phyloP scores from a whole-genome alignment of 176 grass and related monocot genomes.

The Saccharum officinarum region DNA sequence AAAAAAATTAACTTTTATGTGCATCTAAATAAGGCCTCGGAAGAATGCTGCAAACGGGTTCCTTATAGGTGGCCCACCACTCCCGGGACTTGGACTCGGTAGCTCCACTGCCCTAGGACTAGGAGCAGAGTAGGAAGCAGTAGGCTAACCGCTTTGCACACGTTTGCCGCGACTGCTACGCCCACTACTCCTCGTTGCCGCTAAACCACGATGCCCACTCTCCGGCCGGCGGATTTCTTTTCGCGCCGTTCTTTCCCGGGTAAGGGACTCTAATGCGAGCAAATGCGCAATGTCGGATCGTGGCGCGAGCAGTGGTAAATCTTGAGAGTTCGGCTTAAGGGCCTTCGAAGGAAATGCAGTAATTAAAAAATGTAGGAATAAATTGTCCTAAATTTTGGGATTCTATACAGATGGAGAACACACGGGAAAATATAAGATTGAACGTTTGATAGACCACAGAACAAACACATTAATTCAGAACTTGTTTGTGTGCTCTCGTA shows the following conservation, averaged over 20 bases:
- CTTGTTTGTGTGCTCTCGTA: no score
- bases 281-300: neutral
- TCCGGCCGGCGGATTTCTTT: neutral
- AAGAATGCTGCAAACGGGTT: slow-evolving; percentile 31
- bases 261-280: neutral
- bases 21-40: no score
- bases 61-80: slow-evolving; percentile 19
- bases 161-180: slow-evolving; percentile 51
- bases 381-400: no score
- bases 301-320: neutral
- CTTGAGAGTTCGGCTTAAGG: neutral
- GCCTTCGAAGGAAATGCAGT: no score
- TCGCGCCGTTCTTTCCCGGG: neutral
- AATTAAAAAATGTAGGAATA: no score
- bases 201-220: slow-evolving; percentile 31
- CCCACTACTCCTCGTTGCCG: slow-evolving; percentile 12
- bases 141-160: slow-evolving; percentile 48
- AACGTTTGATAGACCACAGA: no score
- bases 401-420: no score
- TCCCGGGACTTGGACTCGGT: neutral
- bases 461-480: no score
- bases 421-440: no score
- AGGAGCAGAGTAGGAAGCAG: slow-evolving; percentile 27
- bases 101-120: slow-evolving; percentile 35
- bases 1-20: no score